phyloP scores from a whole-genome alignment of 1,139 yeast species.

The Geotrichum bryndzae region DNA sequence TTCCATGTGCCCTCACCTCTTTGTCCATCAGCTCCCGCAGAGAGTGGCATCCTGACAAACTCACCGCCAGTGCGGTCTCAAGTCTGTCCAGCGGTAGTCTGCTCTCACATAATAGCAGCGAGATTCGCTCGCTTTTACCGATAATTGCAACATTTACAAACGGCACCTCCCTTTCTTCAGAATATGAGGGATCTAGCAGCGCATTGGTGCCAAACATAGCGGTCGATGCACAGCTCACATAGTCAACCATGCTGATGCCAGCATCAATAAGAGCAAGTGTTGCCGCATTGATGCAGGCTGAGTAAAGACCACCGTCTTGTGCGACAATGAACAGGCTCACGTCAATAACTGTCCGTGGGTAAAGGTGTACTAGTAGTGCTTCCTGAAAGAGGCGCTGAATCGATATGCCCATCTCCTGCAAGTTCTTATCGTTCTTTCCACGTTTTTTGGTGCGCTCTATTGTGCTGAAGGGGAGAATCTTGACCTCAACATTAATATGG shows the following conservation, averaged over 20 bases:
- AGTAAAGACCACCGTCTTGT: constrained; percentile 84
- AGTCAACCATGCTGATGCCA: constrained; percentile 91
- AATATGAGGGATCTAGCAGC: constrained; percentile 68
- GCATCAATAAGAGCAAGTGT: constrained; percentile 91
- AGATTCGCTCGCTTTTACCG: constrained; percentile 43
- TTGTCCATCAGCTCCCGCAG: constrained; percentile 81
- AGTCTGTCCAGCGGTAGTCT: constrained; percentile 77
- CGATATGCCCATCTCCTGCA: constrained; percentile 69
- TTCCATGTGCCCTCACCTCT: constrained; percentile 70
- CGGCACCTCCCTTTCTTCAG: constrained; percentile 82
- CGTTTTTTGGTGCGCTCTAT: constrained; percentile 62
- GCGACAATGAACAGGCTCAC: constrained; percentile 72
- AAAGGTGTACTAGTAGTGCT: constrained; percentile 65
- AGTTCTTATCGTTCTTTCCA: constrained; percentile 40
- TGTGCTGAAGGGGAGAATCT: constrained; percentile 74
- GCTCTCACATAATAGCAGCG: constrained; percentile 51
- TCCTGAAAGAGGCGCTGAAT: constrained; percentile 77
- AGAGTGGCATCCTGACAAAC: constrained; percentile 83
- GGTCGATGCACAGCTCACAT: constrained; percentile 71
- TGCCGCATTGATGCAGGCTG: constrained; percentile 79
- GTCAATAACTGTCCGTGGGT: constrained; percentile 76
- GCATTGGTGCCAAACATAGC: constrained; percentile 73
- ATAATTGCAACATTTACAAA: constrained; percentile 76
- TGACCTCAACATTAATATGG: constrained; percentile 56
- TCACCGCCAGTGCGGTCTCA: constrained; percentile 73